Conservation (phyloP, 345 rosid genomes). For the Physaria fendleri region DNA sequence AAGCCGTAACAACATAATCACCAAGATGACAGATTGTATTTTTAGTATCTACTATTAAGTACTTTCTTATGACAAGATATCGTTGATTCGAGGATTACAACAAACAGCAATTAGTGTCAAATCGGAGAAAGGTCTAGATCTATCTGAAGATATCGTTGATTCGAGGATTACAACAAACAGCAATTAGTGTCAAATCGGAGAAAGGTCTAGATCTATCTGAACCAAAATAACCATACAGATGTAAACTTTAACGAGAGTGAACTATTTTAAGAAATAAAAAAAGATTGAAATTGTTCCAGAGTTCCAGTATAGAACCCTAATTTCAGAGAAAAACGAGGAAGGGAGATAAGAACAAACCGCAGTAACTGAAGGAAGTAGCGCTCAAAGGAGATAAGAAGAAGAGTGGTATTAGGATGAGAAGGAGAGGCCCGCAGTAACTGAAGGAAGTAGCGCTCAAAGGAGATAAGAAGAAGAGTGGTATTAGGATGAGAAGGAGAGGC, state of each 20-base stretch:
- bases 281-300: neutral
- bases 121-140: neutral
- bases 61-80: no score
- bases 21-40: neutral
- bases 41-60: neutral
- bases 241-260: neutral
- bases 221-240: neutral
- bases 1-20: neutral
- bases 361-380: slow-evolving; percentile 26
- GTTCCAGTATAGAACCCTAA: neutral
- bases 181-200: neutral
- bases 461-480: slow-evolving; percentile 15
- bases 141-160: no score
- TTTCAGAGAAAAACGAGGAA: neutral
- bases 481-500: slow-evolving; percentile 23
- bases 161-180: neutral
- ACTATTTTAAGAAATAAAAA: neutral
- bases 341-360: slow-evolving; percentile 21
- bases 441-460: slow-evolving; percentile 23
- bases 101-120: neutral
- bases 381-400: slow-evolving; percentile 17
- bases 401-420: slow-evolving; percentile 17
- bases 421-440: slow-evolving; percentile 19
- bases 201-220: neutral
- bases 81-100: neutral